Percentiles rank a stretch among this genome's conserved stretches.
phyloP scores from a whole-genome alignment of 306 rosid genomes.

The Corylus avellana region DNA sequence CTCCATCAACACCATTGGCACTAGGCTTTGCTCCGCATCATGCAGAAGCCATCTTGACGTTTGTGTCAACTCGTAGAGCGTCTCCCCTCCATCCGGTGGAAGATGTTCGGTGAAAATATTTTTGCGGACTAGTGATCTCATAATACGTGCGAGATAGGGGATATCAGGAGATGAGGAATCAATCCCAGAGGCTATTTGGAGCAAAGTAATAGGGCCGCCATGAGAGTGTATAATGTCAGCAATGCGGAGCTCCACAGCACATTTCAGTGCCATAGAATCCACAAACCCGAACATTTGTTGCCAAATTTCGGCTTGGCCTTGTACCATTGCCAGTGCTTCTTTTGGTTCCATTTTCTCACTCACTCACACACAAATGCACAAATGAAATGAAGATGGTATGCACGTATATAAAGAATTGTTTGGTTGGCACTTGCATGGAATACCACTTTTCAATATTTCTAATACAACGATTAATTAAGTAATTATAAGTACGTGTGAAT shows the following conservation, averaged over 20 bases:
- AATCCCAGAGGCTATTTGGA: slow-evolving; percentile 20
- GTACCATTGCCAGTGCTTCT: not conserved
- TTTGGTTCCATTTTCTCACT: not conserved
- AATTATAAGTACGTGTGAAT: too few species aligned
- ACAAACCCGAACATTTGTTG: not conserved
- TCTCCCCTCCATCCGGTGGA: slow-evolving; percentile 3
- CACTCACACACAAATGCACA: too few species aligned
- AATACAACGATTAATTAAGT: too few species aligned
- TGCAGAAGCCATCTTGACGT: slow-evolving; percentile 30
- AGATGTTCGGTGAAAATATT: slow-evolving; percentile 19
- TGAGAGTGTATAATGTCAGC: slow-evolving; percentile 37
- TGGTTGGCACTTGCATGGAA: too few species aligned
- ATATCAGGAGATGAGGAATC: slow-evolving; percentile 18
- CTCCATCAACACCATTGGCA: slow-evolving; percentile 14
- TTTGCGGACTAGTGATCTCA: slow-evolving; percentile 23
- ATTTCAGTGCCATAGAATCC: slow-evolving; percentile 35
- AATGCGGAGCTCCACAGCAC: slow-evolving; percentile 36
- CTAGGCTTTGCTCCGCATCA: slow-evolving; percentile 23
- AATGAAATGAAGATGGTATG: too few species aligned
- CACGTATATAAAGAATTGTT: too few species aligned
- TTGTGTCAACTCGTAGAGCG: slow-evolving; percentile 27
- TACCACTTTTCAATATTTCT: too few species aligned
- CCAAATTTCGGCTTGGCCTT: slow-evolving; percentile 27
- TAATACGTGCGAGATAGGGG: slow-evolving; percentile 27
- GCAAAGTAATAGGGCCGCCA: slow-evolving; percentile 15